Base-by-base conservation (phyloP, 371 early-diverging fungal species). In the Polyrhizophydium stewartii region DNA sequence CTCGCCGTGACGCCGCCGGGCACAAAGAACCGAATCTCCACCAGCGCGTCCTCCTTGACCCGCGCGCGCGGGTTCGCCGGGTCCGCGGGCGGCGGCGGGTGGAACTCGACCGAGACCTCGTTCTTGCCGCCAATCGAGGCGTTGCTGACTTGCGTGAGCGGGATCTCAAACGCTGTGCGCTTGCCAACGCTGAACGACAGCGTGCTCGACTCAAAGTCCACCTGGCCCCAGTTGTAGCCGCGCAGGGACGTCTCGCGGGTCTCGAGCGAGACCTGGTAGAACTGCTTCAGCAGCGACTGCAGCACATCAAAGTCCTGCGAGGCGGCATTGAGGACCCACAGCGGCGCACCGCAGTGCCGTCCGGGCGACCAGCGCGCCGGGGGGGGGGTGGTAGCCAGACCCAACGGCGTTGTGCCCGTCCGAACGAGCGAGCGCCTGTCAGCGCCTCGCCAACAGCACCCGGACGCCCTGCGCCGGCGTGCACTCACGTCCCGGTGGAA, bases 211-310 rank as follows among this genome's bases (percentile, higher is more conserved):
- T 64, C 62, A 51, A 77, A 74, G 45, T 76, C 77, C 28, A 59
- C 60, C 32, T 65, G 40, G 30, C 96, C 98, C 97, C 98, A 96
- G 80, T 97, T 96, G 90, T 92, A 94, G 35, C 98, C 98, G 56
- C 87, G 89, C 12, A 94, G 74, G 58, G 92, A 89, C 47, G 89
- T 67, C 58, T 98, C 97, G 60, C 86, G 89, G 16, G 75, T 64
- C 67, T 98, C 97, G 31, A 97, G 64, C 2, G 76, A 73, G 25
- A 91, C 61, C 49, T 86, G 83, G 76, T 90, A 94, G 64, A 81
- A 77, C 21, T 71, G 60, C 63, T 86, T 87, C 43, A 90, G 62
- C 12, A 86, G 73, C 37, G 89, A 85, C 47, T 81, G 83, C 46
- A 97, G 69, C 28, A 80, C 76, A 19, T 96, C 97, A 59, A 81